Percentiles rank a stretch among this genome's conserved stretches.
phyloP scores from a whole-genome alignment of 768 basidiomycete genomes.

The Pholiota molesta region DNA sequence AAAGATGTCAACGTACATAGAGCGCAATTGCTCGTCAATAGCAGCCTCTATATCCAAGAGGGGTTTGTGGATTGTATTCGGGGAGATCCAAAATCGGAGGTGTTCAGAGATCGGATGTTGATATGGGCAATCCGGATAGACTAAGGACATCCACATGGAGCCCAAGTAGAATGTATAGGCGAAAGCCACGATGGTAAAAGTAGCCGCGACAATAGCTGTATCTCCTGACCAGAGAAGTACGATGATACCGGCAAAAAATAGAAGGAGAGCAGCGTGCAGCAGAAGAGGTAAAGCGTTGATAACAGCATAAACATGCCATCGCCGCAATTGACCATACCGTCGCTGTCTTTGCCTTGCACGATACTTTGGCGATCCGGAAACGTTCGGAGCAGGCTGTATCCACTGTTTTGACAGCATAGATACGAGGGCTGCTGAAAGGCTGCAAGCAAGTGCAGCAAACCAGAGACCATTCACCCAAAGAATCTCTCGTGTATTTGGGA shows the following conservation, averaged over 20 bases:
- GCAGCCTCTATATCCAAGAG: slow-evolving; percentile 16
- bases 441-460: slow-evolving; percentile 46
- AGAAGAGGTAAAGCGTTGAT: slow-evolving; percentile 43
- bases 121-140: slow-evolving; percentile 44
- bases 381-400: slow-evolving; percentile 38
- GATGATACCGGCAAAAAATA: slow-evolving; percentile 46
- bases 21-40: slow-evolving; percentile 11
- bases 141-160: slow-evolving; percentile 41
- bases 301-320: slow-evolving; percentile 42
- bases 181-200: slow-evolving; percentile 35
- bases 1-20: slow-evolving; percentile 7
- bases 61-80: background rate
- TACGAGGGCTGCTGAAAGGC: slow-evolving; percentile 43
- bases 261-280: slow-evolving; percentile 41
- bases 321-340: slow-evolving; percentile 35
- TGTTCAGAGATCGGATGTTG: slow-evolving; percentile 42
- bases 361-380: slow-evolving; percentile 39
- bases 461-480: slow-evolving; percentile 48
- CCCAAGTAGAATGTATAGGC: slow-evolving; percentile 40
- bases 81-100: slow-evolving; percentile 26
- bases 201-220: slow-evolving; percentile 33
- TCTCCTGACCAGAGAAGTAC: slow-evolving; percentile 43
- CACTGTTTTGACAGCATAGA: slow-evolving; percentile 53
- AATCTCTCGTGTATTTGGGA: slow-evolving; percentile 27
- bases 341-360: slow-evolving; percentile 41